phyloP scores from a whole-genome alignment of 805 yeast genomes.

The Cyberlindnera euphorbiiphila region DNA sequence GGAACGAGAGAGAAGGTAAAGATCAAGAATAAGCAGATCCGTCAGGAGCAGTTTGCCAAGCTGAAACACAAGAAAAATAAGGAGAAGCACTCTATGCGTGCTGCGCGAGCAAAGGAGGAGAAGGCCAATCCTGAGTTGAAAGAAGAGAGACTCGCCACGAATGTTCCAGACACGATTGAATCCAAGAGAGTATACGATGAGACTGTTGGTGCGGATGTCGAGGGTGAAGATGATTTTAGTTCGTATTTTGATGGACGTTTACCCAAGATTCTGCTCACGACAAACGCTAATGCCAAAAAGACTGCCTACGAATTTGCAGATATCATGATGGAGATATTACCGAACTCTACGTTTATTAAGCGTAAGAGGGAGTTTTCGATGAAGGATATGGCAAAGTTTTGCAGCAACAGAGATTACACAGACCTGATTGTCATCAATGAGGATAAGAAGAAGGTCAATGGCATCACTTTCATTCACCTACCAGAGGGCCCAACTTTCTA shows the following conservation, averaged over 20 bases:
- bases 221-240: constrained; percentile 29
- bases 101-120: constrained; percentile 86
- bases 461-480: constrained; percentile 86
- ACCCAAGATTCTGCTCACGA: constrained; percentile 88
- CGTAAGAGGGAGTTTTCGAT: constrained; percentile 80
- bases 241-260: constrained; percentile 28
- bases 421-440: constrained; percentile 89
- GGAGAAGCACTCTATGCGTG: constrained; percentile 70
- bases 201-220: constrained; percentile 26
- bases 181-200: constrained; percentile 28
- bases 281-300: constrained; percentile 81
- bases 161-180: constrained; percentile 29
- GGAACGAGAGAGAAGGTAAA: constrained; percentile 31
- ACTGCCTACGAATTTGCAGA: constrained; percentile 90
- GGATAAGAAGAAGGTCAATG: constrained; percentile 88
- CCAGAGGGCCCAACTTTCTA: constrained; percentile 96
- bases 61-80: constrained; percentile 73
- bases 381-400: constrained; percentile 81
- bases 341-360: constrained; percentile 82
- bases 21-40: constrained; percentile 72
- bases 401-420: constrained; percentile 80
- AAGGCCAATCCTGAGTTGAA: constrained; percentile 75
- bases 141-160: constrained; percentile 61
- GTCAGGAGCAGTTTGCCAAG: constrained; percentile 74
- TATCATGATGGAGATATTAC: constrained; percentile 75